phyloP scores from a whole-genome alignment of 2,329 filamentous ascomycete species.

The Claviceps humidiphila region DNA sequence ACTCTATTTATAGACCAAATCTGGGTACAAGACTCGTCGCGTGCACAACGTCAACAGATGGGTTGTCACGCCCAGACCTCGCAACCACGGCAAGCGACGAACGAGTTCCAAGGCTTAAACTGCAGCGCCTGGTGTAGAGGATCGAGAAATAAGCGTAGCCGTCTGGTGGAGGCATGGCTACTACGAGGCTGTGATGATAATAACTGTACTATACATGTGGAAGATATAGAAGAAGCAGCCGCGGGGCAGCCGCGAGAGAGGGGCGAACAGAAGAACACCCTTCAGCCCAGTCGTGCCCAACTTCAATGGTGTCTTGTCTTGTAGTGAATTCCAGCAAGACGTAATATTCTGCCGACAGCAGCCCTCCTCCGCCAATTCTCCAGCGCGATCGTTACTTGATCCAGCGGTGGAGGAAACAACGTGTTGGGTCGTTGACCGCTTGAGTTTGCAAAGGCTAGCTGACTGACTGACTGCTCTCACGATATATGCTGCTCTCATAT shows the following conservation, averaged over 20 bases:
- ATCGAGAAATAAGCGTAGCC: background rate
- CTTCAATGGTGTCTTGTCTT: too few species aligned
- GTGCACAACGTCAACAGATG: slow-evolving; percentile 86
- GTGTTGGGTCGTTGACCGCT: too few species aligned
- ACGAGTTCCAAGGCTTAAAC: slow-evolving; percentile 32
- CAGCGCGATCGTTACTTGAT: too few species aligned
- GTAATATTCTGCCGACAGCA: too few species aligned
- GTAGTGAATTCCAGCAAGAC: too few species aligned
- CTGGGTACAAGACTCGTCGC: slow-evolving; percentile 80
- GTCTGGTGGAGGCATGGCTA: slow-evolving; percentile 1
- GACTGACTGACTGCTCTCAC: too few species aligned
- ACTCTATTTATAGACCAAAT: slow-evolving; percentile 46
- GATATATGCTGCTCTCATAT: too few species aligned
- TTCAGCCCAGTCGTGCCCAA: background rate
- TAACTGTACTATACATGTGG: slow-evolving; percentile 2
- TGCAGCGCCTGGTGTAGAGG: background rate
- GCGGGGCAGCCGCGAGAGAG: too few species aligned
- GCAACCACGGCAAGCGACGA: slow-evolving; percentile 85
- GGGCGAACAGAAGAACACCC: background rate
- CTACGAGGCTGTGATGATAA: background rate
- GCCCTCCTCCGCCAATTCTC: too few species aligned
- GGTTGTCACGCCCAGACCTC: slow-evolving; percentile 68
- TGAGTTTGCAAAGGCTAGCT: too few species aligned
- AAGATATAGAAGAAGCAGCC: background rate
- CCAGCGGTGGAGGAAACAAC: too few species aligned